phyloP scores from a whole-genome alignment of 495 filamentous ascomycete genomes.

The Chaetomium cochliodes region DNA sequence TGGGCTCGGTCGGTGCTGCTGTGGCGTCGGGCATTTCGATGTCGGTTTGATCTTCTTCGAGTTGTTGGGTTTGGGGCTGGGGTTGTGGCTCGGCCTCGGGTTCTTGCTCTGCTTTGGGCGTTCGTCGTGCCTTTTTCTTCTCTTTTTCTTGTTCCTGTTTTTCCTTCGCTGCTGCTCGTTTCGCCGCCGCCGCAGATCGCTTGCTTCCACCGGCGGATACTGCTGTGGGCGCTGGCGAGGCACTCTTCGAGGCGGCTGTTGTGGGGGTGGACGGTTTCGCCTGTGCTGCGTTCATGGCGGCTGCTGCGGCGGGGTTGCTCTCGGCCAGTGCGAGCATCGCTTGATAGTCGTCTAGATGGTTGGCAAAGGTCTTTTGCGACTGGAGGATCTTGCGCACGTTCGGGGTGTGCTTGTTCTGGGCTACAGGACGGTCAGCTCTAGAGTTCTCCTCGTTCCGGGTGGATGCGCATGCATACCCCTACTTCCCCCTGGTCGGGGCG shows the following conservation, averaged over 20 bases:
- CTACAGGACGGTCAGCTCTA: slow-evolving; percentile 17
- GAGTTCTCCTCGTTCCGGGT: not conserved
- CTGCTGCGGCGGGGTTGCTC: slow-evolving; percentile 34
- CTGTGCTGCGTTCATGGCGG: slow-evolving; percentile 24
- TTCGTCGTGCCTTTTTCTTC: slow-evolving; percentile 21
- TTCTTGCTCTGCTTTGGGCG: slow-evolving; percentile 7
- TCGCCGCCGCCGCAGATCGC: slow-evolving; percentile 29
- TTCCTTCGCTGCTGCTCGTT: slow-evolving; percentile 31
- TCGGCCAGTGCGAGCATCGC: slow-evolving; percentile 59
- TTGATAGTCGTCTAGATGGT: slow-evolving; percentile 87
- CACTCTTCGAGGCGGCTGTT: slow-evolving; percentile 25
- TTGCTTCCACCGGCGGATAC: slow-evolving; percentile 23
- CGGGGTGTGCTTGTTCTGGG: slow-evolving; percentile 61
- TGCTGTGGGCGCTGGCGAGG: slow-evolving; percentile 25
- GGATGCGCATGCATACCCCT: slow-evolving; percentile 18
- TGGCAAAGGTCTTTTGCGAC: slow-evolving; percentile 86
- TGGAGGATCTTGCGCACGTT: slow-evolving; percentile 88
- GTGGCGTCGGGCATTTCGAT: slow-evolving; percentile 41
- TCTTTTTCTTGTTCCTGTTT: slow-evolving; percentile 26
- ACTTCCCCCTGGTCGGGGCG: slow-evolving; percentile 37
- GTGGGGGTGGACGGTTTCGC: slow-evolving; percentile 26
- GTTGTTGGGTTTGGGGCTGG: slow-evolving; percentile 34
- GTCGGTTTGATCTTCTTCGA: slow-evolving; percentile 35
- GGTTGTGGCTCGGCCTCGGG: slow-evolving; percentile 17
- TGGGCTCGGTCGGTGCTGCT: slow-evolving; percentile 21